Evolutionary conservation across 2,329 filamentous ascomycete genomes (phyloP), one percentile per base, ranked within the genome.

Genomic region (Scopulariopsis brevicaulis): DNA sequence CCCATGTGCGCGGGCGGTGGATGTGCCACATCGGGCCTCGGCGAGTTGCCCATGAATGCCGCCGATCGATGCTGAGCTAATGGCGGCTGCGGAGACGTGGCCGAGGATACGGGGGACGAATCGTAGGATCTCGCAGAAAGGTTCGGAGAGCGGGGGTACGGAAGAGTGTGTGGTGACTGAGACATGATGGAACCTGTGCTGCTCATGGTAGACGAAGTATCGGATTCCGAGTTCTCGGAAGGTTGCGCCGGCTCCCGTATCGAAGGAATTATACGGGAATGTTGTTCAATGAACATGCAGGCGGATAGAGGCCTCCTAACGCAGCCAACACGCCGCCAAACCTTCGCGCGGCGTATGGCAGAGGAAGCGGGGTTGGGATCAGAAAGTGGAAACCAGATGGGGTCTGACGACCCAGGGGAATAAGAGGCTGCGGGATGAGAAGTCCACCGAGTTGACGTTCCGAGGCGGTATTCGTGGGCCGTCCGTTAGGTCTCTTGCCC

Each of bases 1-100:
- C 57, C 57, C 20, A 55, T 78, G 60, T 78, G 74, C 57, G 81
- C 80, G 60, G 77, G 74, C 61, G 77, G 72, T 34, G 56, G 56
- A n/a, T 58, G 51, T 11, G 32, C 51, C 51, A 18, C 51, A 54
- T 54, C 51, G 51, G 24, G 24, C 18, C 51, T 53, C 25, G 51
- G 51, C 24, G 51, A n/a, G 51, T 34, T 53, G 51, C 28, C 15
- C 25, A 53, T 28, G 3, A 53, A 53, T 11, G 24, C 12, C 15
- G 51, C 51, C 2, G 28, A 12, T 28, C 24, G 28, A n/a, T 28
- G 51, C 25, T 53, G 51, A 4, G 15, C 14, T 28, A 8, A 53
- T 8, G 11, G 28, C 11, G 51, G 24, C 5, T 34, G 24, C 12
- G 51, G 51, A 53, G 51, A 53, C 24, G 51, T 53, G n/a, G 51